Conservation (phyloP, 1,284 basidiomycete species). For the Fomes fomentarius region DNA sequence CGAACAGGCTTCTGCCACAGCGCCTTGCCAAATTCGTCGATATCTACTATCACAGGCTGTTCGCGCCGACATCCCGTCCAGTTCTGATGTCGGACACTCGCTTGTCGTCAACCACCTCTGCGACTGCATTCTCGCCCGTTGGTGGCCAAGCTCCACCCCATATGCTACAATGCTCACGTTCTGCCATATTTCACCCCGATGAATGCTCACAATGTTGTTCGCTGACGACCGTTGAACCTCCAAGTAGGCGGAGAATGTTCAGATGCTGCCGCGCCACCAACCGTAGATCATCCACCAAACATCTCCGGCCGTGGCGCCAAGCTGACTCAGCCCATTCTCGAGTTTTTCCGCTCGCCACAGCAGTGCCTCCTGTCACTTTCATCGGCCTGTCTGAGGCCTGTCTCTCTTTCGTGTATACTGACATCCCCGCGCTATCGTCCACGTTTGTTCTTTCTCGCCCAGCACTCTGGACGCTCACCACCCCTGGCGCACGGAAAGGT, state of each 20-base stretch:
- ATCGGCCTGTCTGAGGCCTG: too few species aligned
- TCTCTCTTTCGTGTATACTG: neutral
- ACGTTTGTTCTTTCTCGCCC: too few species aligned
- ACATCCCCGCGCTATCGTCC: too few species aligned
- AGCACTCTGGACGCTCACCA: too few species aligned
- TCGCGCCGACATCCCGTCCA: neutral
- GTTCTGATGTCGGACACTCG: neutral
- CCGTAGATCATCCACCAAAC: conserved; percentile 8
- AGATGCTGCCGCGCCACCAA: conserved; percentile 2
- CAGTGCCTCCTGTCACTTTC: neutral
- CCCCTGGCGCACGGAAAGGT: neutral
- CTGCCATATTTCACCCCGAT: neutral
- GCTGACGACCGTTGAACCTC: neutral
- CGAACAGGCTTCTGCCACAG: too few species aligned
- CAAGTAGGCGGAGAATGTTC: neutral
- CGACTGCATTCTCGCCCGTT: neutral
- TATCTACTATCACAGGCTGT: neutral
- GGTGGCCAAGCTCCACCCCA: neutral
- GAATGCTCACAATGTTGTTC: neutral
- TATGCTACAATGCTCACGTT: neutral
- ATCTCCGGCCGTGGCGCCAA: too few species aligned
- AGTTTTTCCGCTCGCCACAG: neutral
- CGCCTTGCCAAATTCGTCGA: too few species aligned
- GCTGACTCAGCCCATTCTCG: too few species aligned
- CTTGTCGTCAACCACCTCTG: neutral